phyloP scores from a whole-genome alignment of 352 stramenopile genomes.

The Pythium monospermum region DNA sequence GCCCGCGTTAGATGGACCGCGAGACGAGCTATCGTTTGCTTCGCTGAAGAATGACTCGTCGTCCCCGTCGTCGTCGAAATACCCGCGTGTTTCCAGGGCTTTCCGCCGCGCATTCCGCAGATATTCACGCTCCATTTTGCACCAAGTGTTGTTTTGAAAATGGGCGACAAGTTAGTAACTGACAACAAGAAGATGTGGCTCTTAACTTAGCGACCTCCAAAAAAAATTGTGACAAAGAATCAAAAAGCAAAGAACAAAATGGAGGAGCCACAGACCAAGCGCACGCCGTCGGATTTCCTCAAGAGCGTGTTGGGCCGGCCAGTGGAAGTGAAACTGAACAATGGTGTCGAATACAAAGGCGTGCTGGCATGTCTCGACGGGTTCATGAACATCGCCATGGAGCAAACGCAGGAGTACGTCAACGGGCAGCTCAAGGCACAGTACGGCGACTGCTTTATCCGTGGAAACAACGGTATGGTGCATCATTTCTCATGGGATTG shows the following conservation, averaged over 20 bases:
- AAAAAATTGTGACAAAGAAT: no score
- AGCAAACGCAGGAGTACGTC: constrained; percentile 99
- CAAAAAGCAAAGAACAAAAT: constrained; percentile 18
- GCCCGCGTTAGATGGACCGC: constrained; percentile 1
- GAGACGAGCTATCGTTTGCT: background rate
- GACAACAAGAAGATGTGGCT: no score
- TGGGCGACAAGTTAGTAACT: no score
- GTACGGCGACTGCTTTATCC: constrained; percentile 99
- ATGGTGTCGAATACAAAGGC: constrained; percentile 97
- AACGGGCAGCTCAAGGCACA: constrained; percentile 98
- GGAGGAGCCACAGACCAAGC: constrained; percentile 58
- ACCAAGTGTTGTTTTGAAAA: constrained; percentile 5
- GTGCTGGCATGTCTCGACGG: constrained; percentile 99
- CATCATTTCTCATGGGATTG: constrained; percentile 3
- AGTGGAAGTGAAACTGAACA: constrained; percentile 99
- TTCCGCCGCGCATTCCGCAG: constrained; percentile 52
- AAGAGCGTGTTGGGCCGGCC: constrained; percentile 92
- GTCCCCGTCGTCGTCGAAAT: constrained; percentile 69
- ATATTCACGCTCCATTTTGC: constrained; percentile 54
- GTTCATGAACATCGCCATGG: constrained; percentile 99
- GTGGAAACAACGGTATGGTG: constrained; percentile 97
- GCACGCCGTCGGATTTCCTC: constrained; percentile 89
- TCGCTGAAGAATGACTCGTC: constrained; percentile 14
- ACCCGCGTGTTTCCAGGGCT: constrained; percentile 33
- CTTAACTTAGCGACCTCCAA: no score